These are phyloP conservation scores for Stropharia rugosoannulata DNA, from an alignment of 768 basidiomycete genomes.

Conservation along the genomic window DNA sequence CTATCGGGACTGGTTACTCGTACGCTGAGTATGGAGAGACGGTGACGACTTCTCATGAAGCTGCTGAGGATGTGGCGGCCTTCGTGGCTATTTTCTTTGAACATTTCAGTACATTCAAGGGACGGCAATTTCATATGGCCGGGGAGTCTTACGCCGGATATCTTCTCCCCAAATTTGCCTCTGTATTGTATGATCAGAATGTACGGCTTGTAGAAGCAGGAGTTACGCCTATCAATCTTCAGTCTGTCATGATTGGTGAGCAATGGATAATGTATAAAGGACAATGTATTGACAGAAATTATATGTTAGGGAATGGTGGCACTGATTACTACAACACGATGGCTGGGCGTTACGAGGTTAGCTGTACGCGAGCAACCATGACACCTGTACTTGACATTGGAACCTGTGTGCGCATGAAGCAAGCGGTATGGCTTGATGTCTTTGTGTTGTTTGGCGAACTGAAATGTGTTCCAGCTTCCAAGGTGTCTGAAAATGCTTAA, in stretches of 20 bases:
- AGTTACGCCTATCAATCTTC: slow-evolving; percentile 60
- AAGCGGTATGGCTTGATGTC: slow-evolving; percentile 39
- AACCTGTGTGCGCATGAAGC: slow-evolving; percentile 61
- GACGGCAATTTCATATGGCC: slow-evolving; percentile 61
- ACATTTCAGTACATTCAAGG: slow-evolving; percentile 69
- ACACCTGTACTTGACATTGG: slow-evolving; percentile 45
- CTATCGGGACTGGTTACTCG: slow-evolving; percentile 59
- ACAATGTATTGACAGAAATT: background rate
- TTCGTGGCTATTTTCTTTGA: slow-evolving; percentile 77
- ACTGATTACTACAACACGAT: slow-evolving; percentile 53
- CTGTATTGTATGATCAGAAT: slow-evolving; percentile 78
- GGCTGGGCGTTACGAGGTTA: slow-evolving; percentile 44
- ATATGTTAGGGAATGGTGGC: slow-evolving; percentile 53
- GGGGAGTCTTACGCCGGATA: slow-evolving; percentile 80
- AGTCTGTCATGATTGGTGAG: slow-evolving; percentile 69
- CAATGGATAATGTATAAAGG: background rate
- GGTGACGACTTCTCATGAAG: slow-evolving; percentile 64
- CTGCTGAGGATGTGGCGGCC: slow-evolving; percentile 67
- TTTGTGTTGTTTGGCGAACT: too few species aligned
- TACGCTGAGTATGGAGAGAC: slow-evolving; percentile 63
- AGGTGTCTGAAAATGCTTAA: slow-evolving; percentile 61
- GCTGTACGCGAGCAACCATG: slow-evolving; percentile 51
- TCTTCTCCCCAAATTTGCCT: slow-evolving; percentile 73
- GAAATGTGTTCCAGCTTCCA: slow-evolving; percentile 42
- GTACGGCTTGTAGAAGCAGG: slow-evolving; percentile 47